Evolutionary conservation across 768 basidiomycete genomes (phyloP).

Genomic region (Phylloporus rhodoxanthus): DNA sequence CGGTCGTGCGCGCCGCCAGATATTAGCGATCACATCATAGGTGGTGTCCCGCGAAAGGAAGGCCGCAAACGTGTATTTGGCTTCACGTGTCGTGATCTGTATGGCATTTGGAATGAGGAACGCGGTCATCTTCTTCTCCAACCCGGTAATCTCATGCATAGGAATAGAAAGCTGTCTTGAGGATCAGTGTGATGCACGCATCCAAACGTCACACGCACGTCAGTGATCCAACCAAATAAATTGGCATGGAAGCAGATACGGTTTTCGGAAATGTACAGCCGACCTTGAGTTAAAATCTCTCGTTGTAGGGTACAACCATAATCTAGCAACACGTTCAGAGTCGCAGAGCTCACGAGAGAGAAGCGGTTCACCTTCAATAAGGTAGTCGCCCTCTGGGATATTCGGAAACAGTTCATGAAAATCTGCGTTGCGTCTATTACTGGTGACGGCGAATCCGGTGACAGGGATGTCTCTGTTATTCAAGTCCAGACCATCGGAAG

Average conservation of each 20-base stretch:
- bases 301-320: conserved; percentile 96
- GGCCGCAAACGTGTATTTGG: conserved; percentile 91
- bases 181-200: conserved; percentile 6
- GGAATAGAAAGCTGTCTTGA: conserved; percentile 69
- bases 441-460: conserved; percentile 96
- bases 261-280: conserved; percentile 96
- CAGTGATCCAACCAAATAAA: conserved; percentile 98
- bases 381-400: conserved; percentile 92
- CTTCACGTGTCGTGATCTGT: conserved; percentile 73
- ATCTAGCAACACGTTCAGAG: conserved; percentile 44
- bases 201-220: conserved; percentile 50
- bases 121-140: conserved; percentile 98
- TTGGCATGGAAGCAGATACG: conserved; percentile 99
- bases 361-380: conserved; percentile 80
- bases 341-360: not conserved
- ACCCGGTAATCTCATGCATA: conserved; percentile 75
- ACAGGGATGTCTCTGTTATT: conserved; percentile 73
- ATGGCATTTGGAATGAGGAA: conserved; percentile 97
- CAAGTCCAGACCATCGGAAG: conserved; percentile 31
- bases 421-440: conserved; percentile 88
- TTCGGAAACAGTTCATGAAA: conserved; percentile 90
- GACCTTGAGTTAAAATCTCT: conserved; percentile 94
- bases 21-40: conserved; percentile 91
- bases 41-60: conserved; percentile 96
- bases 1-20: conserved; percentile 89